A percentile compares a stretch with the other conserved stretches of the same genome.
Conservation (phyloP, 2,329 filamentous ascomycete genomes). For the Apiospora kogelbergensis region DNA sequence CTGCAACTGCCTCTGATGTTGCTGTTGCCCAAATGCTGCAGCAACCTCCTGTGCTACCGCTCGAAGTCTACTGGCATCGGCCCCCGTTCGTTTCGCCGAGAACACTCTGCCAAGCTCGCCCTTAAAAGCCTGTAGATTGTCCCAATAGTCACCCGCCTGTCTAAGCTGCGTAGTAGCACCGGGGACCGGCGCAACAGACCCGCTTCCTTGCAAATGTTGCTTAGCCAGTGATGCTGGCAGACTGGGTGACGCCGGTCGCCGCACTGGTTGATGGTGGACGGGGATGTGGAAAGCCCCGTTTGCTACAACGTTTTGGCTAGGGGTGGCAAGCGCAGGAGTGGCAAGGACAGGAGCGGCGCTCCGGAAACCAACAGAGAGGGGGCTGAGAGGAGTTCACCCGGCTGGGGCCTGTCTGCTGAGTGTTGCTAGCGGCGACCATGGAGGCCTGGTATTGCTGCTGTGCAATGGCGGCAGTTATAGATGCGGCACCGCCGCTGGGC, state of each 20-base stretch:
- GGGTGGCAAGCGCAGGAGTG: neutral
- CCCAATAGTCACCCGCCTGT: slow-evolving; percentile 10
- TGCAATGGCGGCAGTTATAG: neutral
- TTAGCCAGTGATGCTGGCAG: neutral
- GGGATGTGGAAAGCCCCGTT: neutral
- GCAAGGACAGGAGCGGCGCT: neutral
- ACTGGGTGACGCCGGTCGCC: neutral
- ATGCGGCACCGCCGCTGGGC: neutral
- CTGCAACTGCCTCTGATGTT: slow-evolving; percentile 10
- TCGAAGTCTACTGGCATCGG: slow-evolving; percentile 12
- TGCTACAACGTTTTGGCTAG: neutral
- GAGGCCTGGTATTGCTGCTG: no score
- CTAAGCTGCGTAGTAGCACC: slow-evolving; percentile 3
- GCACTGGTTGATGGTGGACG: neutral
- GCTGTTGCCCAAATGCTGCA: slow-evolving; percentile 16
- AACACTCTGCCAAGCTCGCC: slow-evolving; percentile 22
- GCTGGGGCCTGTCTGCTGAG: neutral
- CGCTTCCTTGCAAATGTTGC: neutral
- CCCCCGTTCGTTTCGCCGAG: slow-evolving; percentile 2
- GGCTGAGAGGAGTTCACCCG: neutral
- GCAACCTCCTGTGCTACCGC: slow-evolving; percentile 16
- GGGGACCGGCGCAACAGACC: neutral
- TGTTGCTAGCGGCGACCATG: neutral
- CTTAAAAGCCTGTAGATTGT: slow-evolving; percentile 17
- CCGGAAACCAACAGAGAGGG: neutral